Conservation (phyloP, 2,329 filamentous ascomycete species). For the Pseudogymnoascus verrucosus region DNA sequence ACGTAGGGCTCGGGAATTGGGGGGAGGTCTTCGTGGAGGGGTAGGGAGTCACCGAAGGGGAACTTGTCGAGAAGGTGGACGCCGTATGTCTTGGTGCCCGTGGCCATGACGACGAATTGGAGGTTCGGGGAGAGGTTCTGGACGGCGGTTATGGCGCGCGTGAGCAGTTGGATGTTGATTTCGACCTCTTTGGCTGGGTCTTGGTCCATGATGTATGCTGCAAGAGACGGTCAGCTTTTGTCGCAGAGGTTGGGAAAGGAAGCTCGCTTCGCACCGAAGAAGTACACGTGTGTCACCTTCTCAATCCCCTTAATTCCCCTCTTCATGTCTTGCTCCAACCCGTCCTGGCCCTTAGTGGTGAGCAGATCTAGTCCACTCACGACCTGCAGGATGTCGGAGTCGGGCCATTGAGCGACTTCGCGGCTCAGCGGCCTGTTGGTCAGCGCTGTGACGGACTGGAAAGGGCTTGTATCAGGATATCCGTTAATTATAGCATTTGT, state of each 20-base stretch:
- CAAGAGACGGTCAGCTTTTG: neutral
- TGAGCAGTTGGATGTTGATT: conserved; percentile 33
- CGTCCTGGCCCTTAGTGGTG: conserved; percentile 27
- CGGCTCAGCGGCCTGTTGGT: conserved; percentile 23
- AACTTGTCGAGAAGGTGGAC: conserved; percentile 23
- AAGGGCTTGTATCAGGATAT: conserved; percentile 26
- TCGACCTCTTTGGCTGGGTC: conserved; percentile 13
- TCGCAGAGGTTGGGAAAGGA: too few species aligned
- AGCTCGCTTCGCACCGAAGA: conserved; percentile 15
- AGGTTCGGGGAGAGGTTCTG: conserved; percentile 32
- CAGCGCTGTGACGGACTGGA: conserved; percentile 24
- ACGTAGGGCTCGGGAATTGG: conserved; percentile 35
- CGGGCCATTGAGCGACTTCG: conserved; percentile 19
- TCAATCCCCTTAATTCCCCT: conserved; percentile 29
- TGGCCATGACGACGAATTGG: conserved; percentile 34
- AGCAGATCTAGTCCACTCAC: conserved; percentile 33
- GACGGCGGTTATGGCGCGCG: conserved; percentile 31
- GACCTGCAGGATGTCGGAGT: conserved; percentile 24
- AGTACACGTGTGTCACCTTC: conserved; percentile 37
- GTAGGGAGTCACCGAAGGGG: conserved; percentile 22
- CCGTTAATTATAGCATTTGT: conserved; percentile 21
- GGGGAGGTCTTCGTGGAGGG: conserved; percentile 32
- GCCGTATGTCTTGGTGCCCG: conserved; percentile 35
- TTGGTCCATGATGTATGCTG: conserved; percentile 16
- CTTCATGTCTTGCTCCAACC: conserved; percentile 15